phyloP scores from a whole-genome alignment of 805 yeast species.

The Wickerhamomyces chambardii region DNA sequence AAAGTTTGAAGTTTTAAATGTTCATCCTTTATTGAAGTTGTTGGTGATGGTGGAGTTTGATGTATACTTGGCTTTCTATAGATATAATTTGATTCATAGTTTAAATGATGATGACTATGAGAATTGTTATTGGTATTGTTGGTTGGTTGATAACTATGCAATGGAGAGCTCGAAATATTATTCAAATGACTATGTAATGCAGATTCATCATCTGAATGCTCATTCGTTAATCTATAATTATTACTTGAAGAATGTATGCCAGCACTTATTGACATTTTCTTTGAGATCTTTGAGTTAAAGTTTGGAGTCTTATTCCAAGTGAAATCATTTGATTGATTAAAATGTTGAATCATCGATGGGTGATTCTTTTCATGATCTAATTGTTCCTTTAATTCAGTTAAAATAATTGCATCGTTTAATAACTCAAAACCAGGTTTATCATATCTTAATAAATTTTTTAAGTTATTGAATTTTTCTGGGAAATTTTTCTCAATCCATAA shows the following conservation, averaged over 20 bases:
- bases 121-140: background rate
- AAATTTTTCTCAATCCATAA: conserved; percentile 31
- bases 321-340: conserved; percentile 1
- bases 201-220: conserved; percentile 8
- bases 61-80: conserved; percentile 1
- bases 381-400: conserved; percentile 17
- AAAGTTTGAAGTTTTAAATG: background rate
- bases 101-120: conserved; percentile 11
- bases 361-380: conserved; percentile 10
- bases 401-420: conserved; percentile 17
- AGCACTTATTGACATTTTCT: conserved; percentile 12
- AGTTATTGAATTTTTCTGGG: conserved; percentile 27
- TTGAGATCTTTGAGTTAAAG: conserved; percentile 20
- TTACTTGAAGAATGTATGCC: conserved; percentile 2
- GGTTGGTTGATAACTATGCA: background rate
- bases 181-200: background rate
- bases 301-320: conserved; percentile 12
- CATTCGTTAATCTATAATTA: conserved; percentile 2
- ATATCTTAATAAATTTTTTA: conserved; percentile 25
- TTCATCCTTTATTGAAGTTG: background rate
- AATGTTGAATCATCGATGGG: background rate
- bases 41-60: conserved; percentile 1
- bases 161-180: background rate
- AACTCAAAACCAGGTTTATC: conserved; percentile 20
- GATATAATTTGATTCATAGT: conserved; percentile 6